phyloP scores from a whole-genome alignment of 768 basidiomycete species.

The Lentinus tigrinus region DNA sequence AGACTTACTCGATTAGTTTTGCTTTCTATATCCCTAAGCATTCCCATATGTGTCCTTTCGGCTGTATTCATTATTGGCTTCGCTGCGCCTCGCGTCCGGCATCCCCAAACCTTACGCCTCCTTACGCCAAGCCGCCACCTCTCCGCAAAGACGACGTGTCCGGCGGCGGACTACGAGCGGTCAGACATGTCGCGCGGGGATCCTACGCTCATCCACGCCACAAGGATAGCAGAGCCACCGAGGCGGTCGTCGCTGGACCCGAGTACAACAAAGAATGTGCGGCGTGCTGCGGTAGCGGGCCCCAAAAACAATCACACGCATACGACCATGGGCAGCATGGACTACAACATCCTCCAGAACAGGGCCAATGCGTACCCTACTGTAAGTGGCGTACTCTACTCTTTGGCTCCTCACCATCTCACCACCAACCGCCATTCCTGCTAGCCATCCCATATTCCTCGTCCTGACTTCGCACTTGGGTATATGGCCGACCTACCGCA shows the following conservation, averaged over 20 bases:
- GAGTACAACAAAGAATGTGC: slow-evolving; percentile 12
- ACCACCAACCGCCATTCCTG: no score
- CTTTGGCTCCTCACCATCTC: no score
- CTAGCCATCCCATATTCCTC: no score
- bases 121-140: no score
- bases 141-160: no score
- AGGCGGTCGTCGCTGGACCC: neutral
- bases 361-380: no score
- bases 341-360: no score
- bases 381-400: slow-evolving; percentile 4
- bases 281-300: slow-evolving; percentile 4
- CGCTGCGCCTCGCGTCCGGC: neutral
- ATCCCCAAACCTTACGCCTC: no score
- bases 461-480: no score
- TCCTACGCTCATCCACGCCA: neutral
- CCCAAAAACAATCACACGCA: neutral
- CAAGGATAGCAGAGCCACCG: neutral
- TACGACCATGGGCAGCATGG: neutral
- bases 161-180: neutral
- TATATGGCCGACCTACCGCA: no score
- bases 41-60: neutral
- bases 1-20: neutral
- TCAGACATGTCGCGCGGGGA: neutral
- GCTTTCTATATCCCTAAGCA: neutral
- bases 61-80: neutral